Percentiles rank a stretch among this genome's conserved stretches.
Conservation (phyloP, 2,329 filamentous ascomycete species). For the Pseudogymnoascus sp. region DNA sequence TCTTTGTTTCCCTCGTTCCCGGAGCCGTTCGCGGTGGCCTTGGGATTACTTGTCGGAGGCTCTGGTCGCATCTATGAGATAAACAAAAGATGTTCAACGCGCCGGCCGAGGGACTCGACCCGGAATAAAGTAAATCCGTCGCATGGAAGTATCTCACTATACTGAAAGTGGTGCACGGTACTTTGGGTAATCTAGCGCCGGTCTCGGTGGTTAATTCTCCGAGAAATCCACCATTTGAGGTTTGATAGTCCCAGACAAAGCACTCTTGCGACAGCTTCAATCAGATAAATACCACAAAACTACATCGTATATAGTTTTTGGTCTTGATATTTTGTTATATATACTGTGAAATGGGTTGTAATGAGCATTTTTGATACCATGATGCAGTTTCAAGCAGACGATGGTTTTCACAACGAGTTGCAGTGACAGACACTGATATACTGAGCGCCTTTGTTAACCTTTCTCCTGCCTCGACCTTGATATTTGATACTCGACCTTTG, state of each 20-base stretch:
- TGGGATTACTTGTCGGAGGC: background rate
- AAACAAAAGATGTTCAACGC: slow-evolving; percentile 7
- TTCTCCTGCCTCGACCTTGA: background rate
- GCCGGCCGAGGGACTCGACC: slow-evolving; percentile 1
- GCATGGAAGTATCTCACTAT: slow-evolving; percentile 8
- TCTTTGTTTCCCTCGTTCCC: slow-evolving; percentile 5
- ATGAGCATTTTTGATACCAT: background rate
- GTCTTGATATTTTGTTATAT: background rate
- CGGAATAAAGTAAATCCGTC: slow-evolving; percentile 9
- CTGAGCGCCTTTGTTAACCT: background rate
- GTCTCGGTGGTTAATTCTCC: background rate
- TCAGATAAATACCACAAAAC: background rate
- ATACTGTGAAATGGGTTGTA: background rate
- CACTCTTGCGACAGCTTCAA: background rate
- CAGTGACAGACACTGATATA: background rate
- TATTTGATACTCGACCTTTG: background rate
- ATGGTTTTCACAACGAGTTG: background rate
- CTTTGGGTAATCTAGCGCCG: background rate
- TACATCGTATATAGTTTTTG: background rate
- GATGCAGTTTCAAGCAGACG: background rate
- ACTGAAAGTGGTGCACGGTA: background rate
- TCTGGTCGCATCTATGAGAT: slow-evolving; percentile 1
- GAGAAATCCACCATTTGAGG: background rate
- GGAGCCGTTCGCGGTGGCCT: background rate
- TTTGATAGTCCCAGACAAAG: background rate